These are phyloP conservation scores for Vitis hybrid DNA, from an alignment of 177 flowering plant genomes.

Conservation along the genomic window DNA sequence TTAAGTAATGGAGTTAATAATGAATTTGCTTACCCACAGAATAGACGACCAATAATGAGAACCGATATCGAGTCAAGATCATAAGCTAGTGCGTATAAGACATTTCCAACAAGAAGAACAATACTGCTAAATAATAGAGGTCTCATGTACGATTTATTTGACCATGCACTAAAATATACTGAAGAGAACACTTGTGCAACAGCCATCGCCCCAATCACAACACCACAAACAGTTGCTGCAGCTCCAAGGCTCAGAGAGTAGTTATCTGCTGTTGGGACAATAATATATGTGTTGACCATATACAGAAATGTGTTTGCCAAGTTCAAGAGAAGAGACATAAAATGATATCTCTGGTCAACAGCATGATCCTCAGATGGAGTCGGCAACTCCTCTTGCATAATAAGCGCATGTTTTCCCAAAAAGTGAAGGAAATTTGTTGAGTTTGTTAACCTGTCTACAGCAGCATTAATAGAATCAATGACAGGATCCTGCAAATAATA, in stretches of 20 bases:
- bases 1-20: background rate
- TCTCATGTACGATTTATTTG: slow-evolving; percentile 64
- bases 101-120: slow-evolving; percentile 58
- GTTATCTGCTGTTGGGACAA: slow-evolving; percentile 72
- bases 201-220: slow-evolving; percentile 74
- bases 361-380: slow-evolving; percentile 35
- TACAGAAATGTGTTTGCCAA: slow-evolving; percentile 63
- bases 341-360: slow-evolving; percentile 48
- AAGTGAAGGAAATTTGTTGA: slow-evolving; percentile 63
- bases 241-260: slow-evolving; percentile 75
- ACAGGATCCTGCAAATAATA: slow-evolving; percentile 56
- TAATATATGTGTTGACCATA: slow-evolving; percentile 71
- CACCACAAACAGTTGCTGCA: slow-evolving; percentile 78
- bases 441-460: slow-evolving; percentile 54
- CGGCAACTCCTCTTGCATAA: slow-evolving; percentile 56
- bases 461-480: slow-evolving; percentile 57
- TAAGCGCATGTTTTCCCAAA: slow-evolving; percentile 68
- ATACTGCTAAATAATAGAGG: slow-evolving; percentile 75
- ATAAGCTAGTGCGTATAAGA: slow-evolving; percentile 68
- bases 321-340: slow-evolving; percentile 63
- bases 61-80: slow-evolving; percentile 58
- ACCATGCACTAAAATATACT: slow-evolving; percentile 79
- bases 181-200: slow-evolving; percentile 77
- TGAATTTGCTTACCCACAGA: slow-evolving; percentile 57
- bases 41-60: slow-evolving; percentile 63